Conservation (phyloP, 2,329 filamentous ascomycete species). For the Penicillium brevicompactum region DNA sequence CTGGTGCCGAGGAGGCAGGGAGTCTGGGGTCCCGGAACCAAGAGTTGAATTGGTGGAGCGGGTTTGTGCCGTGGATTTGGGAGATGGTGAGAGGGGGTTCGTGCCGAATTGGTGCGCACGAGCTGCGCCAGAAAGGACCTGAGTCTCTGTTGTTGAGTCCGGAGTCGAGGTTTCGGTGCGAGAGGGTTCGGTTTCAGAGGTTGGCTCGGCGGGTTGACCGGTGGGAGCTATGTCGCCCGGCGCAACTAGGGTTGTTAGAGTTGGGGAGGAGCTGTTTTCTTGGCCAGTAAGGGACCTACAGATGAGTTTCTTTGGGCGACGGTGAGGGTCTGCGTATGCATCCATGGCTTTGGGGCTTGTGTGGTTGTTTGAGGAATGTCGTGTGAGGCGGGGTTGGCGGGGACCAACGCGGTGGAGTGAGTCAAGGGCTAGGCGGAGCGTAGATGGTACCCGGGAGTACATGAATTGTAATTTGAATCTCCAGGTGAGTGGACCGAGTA, state of each 20-base stretch:
- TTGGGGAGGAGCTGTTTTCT: background rate
- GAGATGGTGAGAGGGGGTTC: constrained; percentile 46
- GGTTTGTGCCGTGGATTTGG: constrained; percentile 51
- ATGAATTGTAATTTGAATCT: background rate
- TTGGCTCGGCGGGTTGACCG: constrained; percentile 1
- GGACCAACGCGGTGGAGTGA: background rate
- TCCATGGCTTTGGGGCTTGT: constrained; percentile 12
- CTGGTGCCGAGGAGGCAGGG: constrained; percentile 69
- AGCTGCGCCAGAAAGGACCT: constrained; percentile 40
- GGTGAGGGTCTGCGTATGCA: constrained; percentile 15
- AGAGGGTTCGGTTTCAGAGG: constrained; percentile 15
- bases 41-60: constrained; percentile 80
- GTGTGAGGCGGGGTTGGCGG: constrained; percentile 10
- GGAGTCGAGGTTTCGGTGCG: constrained; percentile 41
- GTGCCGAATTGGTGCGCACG: constrained; percentile 47
- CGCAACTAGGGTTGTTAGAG: constrained; percentile 37
- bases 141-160: constrained; percentile 33
- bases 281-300: constrained; percentile 29
- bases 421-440: constrained; percentile 2
- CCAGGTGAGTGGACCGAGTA: background rate
- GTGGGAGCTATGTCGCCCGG: constrained; percentile 43
- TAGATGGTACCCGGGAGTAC: background rate
- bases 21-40: constrained; percentile 81
- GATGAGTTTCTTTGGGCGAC: constrained; percentile 45
- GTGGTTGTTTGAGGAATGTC: constrained; percentile 4